Evolutionary conservation across 495 filamentous ascomycete genomes (phyloP).

Genomic region (Delitschia confertaspora): DNA sequence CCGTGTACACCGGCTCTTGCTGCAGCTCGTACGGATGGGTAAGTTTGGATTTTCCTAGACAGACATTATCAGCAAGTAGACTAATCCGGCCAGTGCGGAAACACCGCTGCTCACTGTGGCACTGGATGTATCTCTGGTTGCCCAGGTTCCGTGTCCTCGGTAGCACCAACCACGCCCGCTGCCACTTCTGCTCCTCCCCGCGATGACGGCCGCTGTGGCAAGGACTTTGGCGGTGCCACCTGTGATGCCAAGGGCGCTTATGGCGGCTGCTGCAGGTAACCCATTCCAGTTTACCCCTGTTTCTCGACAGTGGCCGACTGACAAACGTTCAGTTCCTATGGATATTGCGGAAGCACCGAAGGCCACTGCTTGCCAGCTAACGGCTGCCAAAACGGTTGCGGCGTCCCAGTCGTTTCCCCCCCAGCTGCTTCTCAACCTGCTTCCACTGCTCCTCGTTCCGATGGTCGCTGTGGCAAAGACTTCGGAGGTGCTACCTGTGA

Average conservation of each 20-base stretch:
- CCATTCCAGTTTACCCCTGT: constrained; percentile 32
- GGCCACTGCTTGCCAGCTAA: constrained; percentile 24
- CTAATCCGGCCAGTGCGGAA: constrained; percentile 28
- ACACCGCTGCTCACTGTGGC: constrained; percentile 33
- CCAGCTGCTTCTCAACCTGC: background rate
- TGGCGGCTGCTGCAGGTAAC: constrained; percentile 32
- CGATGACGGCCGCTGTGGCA: constrained; percentile 27
- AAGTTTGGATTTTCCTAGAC: constrained; percentile 4
- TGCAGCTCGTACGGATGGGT: constrained; percentile 33
- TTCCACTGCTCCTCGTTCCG: constrained; percentile 1
- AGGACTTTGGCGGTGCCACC: constrained; percentile 24
- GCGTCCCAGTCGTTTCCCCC: background rate
- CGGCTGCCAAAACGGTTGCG: constrained; percentile 28
- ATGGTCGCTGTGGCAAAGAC: constrained; percentile 32
- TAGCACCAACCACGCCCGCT: constrained; percentile 3
- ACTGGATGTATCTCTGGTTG: constrained; percentile 35
- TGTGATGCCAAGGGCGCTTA: constrained; percentile 28
- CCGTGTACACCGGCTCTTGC: constrained; percentile 28
- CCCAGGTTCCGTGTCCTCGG: constrained; percentile 10
- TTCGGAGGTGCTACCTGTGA: constrained; percentile 30
- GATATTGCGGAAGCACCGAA: constrained; percentile 27
- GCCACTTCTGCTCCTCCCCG: constrained; percentile 3
- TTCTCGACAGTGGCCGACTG: constrained; percentile 29
- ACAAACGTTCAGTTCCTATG: constrained; percentile 21
- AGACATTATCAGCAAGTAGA: no score